These are phyloP conservation scores for Hypoxylon sp. DNA, from an alignment of 2,329 filamentous ascomycete species.

Conservation along the genomic window DNA sequence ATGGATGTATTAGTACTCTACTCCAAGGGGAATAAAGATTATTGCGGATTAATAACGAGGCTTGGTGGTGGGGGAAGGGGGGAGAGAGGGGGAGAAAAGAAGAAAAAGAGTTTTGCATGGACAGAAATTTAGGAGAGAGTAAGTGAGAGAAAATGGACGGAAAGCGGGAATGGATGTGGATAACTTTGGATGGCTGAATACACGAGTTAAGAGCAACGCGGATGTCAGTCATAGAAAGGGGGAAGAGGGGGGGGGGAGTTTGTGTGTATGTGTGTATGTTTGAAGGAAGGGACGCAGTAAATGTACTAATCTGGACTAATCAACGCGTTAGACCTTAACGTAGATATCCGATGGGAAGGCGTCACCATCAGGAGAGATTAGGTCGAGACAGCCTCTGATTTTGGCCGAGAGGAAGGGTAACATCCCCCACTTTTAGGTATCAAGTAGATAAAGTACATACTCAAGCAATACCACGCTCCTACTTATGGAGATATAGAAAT, in stretches of 20 bases:
- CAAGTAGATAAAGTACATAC: conserved; percentile 35
- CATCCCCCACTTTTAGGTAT: conserved; percentile 43
- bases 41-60: conserved; percentile 6
- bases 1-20: conserved; percentile 9
- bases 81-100: background rate
- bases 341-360: conserved; percentile 32
- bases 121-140: background rate
- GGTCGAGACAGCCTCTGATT: conserved; percentile 44
- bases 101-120: background rate
- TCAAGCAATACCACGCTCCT: conserved; percentile 4
- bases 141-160: background rate
- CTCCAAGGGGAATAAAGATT: conserved; percentile 19
- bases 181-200: conserved; percentile 9
- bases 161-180: conserved; percentile 15
- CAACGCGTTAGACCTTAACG: conserved; percentile 12
- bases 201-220: conserved; percentile 20
- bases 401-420: conserved; percentile 37
- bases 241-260: background rate
- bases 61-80: background rate
- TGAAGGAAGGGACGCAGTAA: conserved; percentile 12
- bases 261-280: background rate
- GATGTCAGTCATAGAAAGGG: conserved; percentile 34
- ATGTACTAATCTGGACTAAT: conserved; percentile 3
- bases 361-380: conserved; percentile 43
- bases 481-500: background rate